Evolutionary conservation across 768 basidiomycete species (phyloP).

Genomic region (Wakefieldia striispora): DNA sequence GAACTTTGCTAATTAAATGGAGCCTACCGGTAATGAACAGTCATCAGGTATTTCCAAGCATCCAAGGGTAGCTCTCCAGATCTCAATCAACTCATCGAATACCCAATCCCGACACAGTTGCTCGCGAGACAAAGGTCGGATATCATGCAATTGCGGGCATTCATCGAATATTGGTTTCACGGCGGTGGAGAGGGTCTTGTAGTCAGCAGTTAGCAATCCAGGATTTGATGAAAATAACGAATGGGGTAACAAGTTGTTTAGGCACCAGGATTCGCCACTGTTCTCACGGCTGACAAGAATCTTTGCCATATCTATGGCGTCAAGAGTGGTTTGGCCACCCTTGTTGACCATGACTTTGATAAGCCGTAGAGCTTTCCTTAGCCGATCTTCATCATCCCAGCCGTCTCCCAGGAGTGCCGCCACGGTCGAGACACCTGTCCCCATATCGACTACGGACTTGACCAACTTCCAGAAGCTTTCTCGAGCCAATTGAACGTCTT

Average conservation of each 20-base stretch:
- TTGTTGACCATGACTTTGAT: constrained; percentile 57
- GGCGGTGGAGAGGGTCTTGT: constrained; percentile 40
- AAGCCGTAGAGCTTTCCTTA: constrained; percentile 48
- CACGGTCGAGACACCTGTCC: constrained; percentile 56
- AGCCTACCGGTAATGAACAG: constrained; percentile 49
- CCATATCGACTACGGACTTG: constrained; percentile 52
- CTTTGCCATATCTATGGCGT: constrained; percentile 53
- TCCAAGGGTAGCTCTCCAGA: constrained; percentile 51
- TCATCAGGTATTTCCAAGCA: constrained; percentile 46
- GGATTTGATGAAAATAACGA: constrained; percentile 56
- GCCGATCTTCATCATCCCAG: constrained; percentile 37
- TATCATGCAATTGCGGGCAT: constrained; percentile 50
- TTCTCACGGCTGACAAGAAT: constrained; percentile 38
- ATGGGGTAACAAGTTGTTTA: constrained; percentile 47
- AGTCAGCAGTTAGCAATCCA: constrained; percentile 55
- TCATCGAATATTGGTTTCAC: constrained; percentile 56
- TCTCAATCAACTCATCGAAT: constrained; percentile 47
- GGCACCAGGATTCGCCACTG: constrained; percentile 41
- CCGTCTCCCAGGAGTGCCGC: constrained; percentile 50
- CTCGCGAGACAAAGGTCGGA: constrained; percentile 54
- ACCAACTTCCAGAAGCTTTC: constrained; percentile 49
- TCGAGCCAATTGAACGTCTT: constrained; percentile 28
- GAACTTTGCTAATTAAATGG: background rate
- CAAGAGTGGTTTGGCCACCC: constrained; percentile 48
- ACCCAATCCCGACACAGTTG: constrained; percentile 56